Evolutionary conservation across 1,284 basidiomycete genomes (phyloP).

Genomic region (Fereydounia khargensis): DNA sequence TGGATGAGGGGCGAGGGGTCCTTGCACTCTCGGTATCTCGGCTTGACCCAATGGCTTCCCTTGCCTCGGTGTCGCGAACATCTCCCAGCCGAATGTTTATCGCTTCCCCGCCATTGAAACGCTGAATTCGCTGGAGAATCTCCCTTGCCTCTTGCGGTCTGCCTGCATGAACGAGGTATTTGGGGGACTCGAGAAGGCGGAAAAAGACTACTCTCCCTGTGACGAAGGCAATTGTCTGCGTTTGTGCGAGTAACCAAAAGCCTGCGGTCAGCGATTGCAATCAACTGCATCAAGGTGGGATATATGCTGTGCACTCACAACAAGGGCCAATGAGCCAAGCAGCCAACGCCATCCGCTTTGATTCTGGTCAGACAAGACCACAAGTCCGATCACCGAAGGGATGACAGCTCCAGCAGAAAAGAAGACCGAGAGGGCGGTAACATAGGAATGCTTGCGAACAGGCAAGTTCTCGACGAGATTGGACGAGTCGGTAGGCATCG

Average conservation of each 20-base stretch:
- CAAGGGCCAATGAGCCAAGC: slow-evolving; percentile 16
- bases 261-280: neutral
- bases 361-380: slow-evolving; percentile 21
- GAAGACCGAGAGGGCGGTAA: slow-evolving; percentile 91
- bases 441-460: slow-evolving; percentile 81
- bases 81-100: slow-evolving; percentile 28
- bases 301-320: too few relatives aligned
- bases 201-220: slow-evolving; percentile 78
- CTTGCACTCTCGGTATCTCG: too few relatives aligned
- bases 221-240: slow-evolving; percentile 65
- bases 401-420: slow-evolving; percentile 46
- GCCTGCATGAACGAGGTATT: slow-evolving; percentile 43
- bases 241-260: neutral
- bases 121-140: slow-evolving; percentile 40
- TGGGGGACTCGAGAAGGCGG: slow-evolving; percentile 83
- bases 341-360: slow-evolving; percentile 31
- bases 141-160: slow-evolving; percentile 37
- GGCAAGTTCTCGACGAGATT: slow-evolving; percentile 92
- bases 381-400: slow-evolving; percentile 22
- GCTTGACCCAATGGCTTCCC: too few relatives aligned
- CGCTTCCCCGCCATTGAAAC: slow-evolving; percentile 29
- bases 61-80: too few relatives aligned
- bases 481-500: slow-evolving; percentile 93
- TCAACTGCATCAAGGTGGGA: too few relatives aligned
- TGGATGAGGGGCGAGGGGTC: too few relatives aligned